These are phyloP conservation scores for Pythium rhizo-oryzae DNA, from an alignment of 352 stramenopile species.

Conservation along the genomic window DNA sequence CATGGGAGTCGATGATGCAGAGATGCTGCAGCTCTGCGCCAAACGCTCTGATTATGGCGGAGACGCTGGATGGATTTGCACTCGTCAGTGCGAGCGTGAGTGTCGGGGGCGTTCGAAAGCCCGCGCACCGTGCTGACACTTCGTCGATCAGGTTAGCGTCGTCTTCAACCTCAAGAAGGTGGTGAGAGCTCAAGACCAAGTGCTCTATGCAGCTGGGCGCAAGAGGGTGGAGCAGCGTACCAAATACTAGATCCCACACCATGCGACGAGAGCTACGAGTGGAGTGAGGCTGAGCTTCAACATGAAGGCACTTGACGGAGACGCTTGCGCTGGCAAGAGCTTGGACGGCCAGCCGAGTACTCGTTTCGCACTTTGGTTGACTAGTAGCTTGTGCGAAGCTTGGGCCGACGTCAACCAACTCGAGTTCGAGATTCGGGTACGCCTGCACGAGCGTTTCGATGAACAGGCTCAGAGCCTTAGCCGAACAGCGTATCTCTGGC, in stretches of 20 bases:
- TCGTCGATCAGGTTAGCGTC: neutral
- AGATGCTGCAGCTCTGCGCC: neutral
- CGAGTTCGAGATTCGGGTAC: conserved; percentile 4
- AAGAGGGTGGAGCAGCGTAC: conserved; percentile 5
- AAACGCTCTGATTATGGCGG: neutral
- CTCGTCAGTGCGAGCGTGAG: conserved; percentile 1
- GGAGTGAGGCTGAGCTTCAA: neutral
- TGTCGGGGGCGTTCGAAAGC: neutral
- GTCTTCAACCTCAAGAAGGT: neutral
- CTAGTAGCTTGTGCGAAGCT: neutral
- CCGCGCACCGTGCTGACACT: neutral
- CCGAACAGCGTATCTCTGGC: neutral
- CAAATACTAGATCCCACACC: conserved; percentile 10
- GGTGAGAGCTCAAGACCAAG: neutral
- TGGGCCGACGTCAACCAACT: neutral
- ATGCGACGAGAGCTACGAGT: neutral
- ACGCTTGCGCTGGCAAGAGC: neutral
- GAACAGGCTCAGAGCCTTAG: neutral
- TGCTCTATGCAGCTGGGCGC: neutral
- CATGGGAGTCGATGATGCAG: neutral
- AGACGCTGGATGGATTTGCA: neutral
- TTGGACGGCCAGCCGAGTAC: conserved; percentile 5
- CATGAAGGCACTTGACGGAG: conserved; percentile 1
- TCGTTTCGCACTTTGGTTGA: neutral
- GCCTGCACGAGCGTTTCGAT: neutral